These are phyloP conservation scores for Fusarium miscanthi DNA, from an alignment of 2,329 filamentous ascomycete species.

Conservation along the genomic window DNA sequence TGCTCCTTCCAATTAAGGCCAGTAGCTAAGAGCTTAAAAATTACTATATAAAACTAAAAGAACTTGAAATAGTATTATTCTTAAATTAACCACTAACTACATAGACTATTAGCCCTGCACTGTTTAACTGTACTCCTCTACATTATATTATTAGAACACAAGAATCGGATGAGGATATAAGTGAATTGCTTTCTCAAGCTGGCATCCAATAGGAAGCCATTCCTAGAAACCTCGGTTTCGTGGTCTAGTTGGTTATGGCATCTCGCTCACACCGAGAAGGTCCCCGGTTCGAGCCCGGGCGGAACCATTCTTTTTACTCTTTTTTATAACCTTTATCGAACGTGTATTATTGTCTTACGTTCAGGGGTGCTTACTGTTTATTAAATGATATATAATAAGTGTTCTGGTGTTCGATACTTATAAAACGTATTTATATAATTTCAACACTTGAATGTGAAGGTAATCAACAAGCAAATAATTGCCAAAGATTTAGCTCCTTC, in stretches of 20 bases:
- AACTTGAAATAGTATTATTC: too few relatives aligned
- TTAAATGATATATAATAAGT: too few relatives aligned
- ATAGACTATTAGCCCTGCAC: too few relatives aligned
- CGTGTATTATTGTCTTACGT: fast-evolving
- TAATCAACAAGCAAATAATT: fast-evolving
- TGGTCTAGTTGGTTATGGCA: conserved; percentile 14
- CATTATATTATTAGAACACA: too few relatives aligned
- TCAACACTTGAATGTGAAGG: fast-evolving
- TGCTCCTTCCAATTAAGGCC: too few relatives aligned
- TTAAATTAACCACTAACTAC: too few relatives aligned
- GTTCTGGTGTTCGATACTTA: fast-evolving
- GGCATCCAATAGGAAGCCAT: not conserved
- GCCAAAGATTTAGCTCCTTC: not conserved
- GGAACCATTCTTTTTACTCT: not conserved
- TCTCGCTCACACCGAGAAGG: conserved; percentile 14
- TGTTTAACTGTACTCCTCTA: too few relatives aligned
- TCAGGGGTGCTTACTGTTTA: not conserved
- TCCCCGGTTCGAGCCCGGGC: conserved; percentile 14
- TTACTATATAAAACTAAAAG: too few relatives aligned
- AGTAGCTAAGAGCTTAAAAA: too few relatives aligned
- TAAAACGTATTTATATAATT: not conserved
- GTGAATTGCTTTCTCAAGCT: fast-evolving
- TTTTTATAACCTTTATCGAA: fast-evolving
- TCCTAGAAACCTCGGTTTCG: fast-evolving
- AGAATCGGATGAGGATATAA: fast-evolving